phyloP scores from a whole-genome alignment of 805 yeast species.

The Candida wancherniae region DNA sequence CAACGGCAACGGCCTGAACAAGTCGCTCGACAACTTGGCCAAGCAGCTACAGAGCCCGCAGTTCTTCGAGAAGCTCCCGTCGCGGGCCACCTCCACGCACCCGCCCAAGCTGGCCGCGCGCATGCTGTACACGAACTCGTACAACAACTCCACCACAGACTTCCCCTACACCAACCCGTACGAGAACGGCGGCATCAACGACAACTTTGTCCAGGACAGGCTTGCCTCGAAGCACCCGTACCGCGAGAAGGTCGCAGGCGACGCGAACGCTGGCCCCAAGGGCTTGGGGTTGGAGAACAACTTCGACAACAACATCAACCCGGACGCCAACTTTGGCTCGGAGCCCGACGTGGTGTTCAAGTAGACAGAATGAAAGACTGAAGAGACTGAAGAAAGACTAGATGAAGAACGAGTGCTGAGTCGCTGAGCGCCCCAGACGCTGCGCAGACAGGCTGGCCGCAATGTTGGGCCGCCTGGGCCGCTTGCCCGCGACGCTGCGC shows the following conservation, averaged over 20 bases:
- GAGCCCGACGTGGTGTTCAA: slow-evolving; percentile 18
- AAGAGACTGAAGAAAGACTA: no score
- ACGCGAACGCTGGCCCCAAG: not conserved
- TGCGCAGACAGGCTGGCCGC: no score
- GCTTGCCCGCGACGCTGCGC: no score
- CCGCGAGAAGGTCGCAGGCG: slow-evolving; percentile 1
- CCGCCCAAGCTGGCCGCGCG: slow-evolving; percentile 7
- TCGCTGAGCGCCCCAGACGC: no score
- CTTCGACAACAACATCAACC: slow-evolving; percentile 16
- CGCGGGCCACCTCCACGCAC: slow-evolving; percentile 25
- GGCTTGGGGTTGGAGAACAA: slow-evolving; percentile 18
- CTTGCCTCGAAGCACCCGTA: slow-evolving; percentile 7
- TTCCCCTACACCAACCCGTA: slow-evolving; percentile 14
- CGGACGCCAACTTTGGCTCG: slow-evolving; percentile 12
- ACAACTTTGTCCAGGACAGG: slow-evolving; percentile 25
- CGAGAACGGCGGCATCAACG: slow-evolving; percentile 26
- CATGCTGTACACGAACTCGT: not conserved
- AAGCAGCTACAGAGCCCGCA: slow-evolving; percentile 33
- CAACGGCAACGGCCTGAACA: slow-evolving; percentile 5
- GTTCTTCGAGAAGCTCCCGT: slow-evolving; percentile 36
- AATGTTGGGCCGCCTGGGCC: no score
- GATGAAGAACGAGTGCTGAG: no score
- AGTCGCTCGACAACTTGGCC: slow-evolving; percentile 35
- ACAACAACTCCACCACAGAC: slow-evolving; percentile 27
- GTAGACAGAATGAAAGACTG: no score